Conservation (phyloP, 768 basidiomycete species). For the Nidula microcarpa region DNA sequence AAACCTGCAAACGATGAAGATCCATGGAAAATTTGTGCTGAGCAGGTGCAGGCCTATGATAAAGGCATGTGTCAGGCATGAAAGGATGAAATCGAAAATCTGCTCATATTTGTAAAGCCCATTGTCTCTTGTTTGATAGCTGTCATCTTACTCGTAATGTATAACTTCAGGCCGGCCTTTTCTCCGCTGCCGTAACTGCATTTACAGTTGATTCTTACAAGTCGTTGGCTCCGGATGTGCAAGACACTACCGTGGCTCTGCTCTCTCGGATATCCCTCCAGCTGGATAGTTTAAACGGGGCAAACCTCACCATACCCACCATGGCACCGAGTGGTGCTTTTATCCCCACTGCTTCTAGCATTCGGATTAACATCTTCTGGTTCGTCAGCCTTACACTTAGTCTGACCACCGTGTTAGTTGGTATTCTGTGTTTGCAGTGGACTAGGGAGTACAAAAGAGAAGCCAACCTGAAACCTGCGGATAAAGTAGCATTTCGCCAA, state of each 20-base stretch:
- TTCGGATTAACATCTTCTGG: slow-evolving; percentile 12
- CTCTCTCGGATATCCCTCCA: neutral
- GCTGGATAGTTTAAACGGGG: neutral
- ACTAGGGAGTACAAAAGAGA: slow-evolving; percentile 10
- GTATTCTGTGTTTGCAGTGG: slow-evolving; percentile 17
- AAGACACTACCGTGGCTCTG: neutral
- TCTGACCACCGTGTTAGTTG: slow-evolving; percentile 11
- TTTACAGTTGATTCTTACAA: slow-evolving; percentile 2
- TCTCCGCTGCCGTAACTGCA: slow-evolving; percentile 2
- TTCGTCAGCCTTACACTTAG: slow-evolving; percentile 14
- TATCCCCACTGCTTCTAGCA: neutral
- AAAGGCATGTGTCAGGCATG: slow-evolving; percentile 4
- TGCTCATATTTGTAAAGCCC: slow-evolving; percentile 3
- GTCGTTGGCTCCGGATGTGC: neutral
- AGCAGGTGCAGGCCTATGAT: slow-evolving; percentile 1
- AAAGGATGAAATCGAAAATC: slow-evolving; percentile 3
- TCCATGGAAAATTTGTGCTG: neutral
- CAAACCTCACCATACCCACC: neutral
- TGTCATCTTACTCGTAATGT: neutral
- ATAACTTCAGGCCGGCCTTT: neutral
- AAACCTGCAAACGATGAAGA: neutral
- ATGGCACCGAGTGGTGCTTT: neutral
- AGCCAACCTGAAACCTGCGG: neutral
- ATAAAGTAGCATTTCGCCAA: slow-evolving; percentile 6
- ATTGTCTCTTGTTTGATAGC: neutral